phyloP scores from a whole-genome alignment of 2,329 filamentous ascomycete species.

The Claviceps capensis region DNA sequence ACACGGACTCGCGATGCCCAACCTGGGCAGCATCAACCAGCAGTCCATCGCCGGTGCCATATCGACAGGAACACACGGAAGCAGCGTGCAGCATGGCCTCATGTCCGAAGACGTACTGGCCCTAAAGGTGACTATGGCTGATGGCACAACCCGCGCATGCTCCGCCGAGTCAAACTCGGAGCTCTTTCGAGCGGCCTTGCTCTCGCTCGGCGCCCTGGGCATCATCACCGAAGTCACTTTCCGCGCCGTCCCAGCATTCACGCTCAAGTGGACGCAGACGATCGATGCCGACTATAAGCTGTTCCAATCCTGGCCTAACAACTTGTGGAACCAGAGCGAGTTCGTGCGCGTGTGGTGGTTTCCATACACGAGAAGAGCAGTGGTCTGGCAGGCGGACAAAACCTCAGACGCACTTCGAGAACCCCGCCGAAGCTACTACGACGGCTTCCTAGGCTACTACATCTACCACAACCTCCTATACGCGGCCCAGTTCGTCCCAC shows the following conservation, averaged over 20 bases:
- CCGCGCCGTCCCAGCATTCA: constrained; percentile 64
- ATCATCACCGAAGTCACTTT: constrained; percentile 86
- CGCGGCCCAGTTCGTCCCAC: constrained; percentile 62
- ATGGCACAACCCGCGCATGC: constrained; percentile 62
- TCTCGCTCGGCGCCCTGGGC: constrained; percentile 80
- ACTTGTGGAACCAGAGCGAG: constrained; percentile 72
- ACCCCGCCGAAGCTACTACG: constrained; percentile 63
- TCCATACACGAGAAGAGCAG: constrained; percentile 75
- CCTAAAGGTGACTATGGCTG: constrained; percentile 68
- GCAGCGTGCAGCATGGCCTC: constrained; percentile 69
- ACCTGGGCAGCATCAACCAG: constrained; percentile 86
- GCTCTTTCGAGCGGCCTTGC: constrained; percentile 75
- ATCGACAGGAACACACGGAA: constrained; percentile 86
- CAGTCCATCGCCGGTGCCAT: constrained; percentile 91
- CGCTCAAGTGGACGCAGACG: constrained; percentile 76
- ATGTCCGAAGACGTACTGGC: constrained; percentile 65
- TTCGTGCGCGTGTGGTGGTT: constrained; percentile 97
- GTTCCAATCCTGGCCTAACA: constrained; percentile 55
- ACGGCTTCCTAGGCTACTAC: constrained; percentile 68
- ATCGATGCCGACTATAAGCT: constrained; percentile 58
- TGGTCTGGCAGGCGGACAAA: constrained; percentile 81
- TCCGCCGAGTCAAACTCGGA: constrained; percentile 54
- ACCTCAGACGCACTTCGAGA: constrained; percentile 47
- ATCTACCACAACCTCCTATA: constrained; percentile 87
- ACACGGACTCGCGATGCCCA: constrained; percentile 72